Evolutionary conservation across 2,329 filamentous ascomycete species (phyloP).

Genomic region (Bipolaris victoriae): DNA sequence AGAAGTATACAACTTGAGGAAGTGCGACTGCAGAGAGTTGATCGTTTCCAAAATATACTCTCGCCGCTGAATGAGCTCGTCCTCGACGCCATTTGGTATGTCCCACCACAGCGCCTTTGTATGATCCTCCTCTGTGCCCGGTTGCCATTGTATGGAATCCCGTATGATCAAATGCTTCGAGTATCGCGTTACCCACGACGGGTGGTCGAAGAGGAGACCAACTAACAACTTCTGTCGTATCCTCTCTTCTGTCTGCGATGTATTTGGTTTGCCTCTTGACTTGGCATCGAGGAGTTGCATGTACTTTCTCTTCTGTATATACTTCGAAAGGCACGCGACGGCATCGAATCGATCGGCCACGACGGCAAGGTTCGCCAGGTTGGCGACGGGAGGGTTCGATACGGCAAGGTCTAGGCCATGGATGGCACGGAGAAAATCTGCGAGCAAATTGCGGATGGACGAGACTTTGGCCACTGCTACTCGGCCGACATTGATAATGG

Average conservation of each 20-base stretch:
- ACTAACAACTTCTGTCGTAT: conserved; percentile 73
- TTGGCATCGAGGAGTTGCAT: conserved; percentile 53
- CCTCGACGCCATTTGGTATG: conserved; percentile 71
- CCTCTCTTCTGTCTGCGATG: conserved; percentile 64
- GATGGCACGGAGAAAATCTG: conserved; percentile 70
- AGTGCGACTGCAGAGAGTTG: conserved; percentile 72
- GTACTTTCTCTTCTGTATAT: conserved; percentile 57
- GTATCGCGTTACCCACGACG: conserved; percentile 64
- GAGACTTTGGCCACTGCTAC: conserved; percentile 69
- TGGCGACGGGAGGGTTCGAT: conserved; percentile 60
- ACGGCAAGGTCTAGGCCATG: conserved; percentile 61
- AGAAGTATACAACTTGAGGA: conserved; percentile 70
- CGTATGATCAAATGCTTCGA: conserved; percentile 70
- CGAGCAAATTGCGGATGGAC: conserved; percentile 66
- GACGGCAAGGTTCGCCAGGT: conserved; percentile 70
- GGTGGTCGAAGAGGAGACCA: conserved; percentile 68
- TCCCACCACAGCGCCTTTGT: conserved; percentile 71
- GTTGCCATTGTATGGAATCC: conserved; percentile 66
- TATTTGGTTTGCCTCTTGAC: conserved; percentile 49
- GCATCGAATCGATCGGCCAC: conserved; percentile 78
- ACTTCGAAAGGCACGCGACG: conserved; percentile 60
- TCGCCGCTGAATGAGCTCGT: conserved; percentile 70
- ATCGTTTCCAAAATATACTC: conserved; percentile 71
- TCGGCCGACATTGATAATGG: conserved; percentile 71
- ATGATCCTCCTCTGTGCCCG: conserved; percentile 46